A percentile compares a stretch with the other conserved stretches of the same genome.
Conservation (phyloP, 768 basidiomycete species). For the Termitomyces sp. region DNA sequence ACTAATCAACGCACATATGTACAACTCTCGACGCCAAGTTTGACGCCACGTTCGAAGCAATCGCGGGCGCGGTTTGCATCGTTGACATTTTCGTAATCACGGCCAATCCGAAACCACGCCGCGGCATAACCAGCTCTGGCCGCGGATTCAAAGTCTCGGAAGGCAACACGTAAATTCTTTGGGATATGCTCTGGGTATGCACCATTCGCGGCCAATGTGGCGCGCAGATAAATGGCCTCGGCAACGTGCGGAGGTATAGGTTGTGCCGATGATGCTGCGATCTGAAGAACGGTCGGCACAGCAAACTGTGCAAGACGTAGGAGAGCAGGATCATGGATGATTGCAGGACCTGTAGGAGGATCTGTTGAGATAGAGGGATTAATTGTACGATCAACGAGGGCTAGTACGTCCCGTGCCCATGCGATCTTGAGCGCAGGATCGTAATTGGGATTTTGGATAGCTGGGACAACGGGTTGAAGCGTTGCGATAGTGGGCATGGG, state of each 20-base stretch:
- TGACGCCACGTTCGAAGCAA: constrained; percentile 82
- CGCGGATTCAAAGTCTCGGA: constrained; percentile 83
- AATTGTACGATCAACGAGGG: constrained; percentile 58
- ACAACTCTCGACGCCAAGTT: constrained; percentile 70
- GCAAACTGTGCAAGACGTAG: constrained; percentile 57
- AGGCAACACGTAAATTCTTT: constrained; percentile 72
- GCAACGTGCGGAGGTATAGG: constrained; percentile 41
- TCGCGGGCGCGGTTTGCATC: constrained; percentile 71
- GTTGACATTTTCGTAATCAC: constrained; percentile 87
- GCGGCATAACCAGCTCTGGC: constrained; percentile 69
- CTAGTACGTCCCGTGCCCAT: constrained; percentile 82
- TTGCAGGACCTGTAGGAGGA: constrained; percentile 42
- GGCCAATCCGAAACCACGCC: constrained; percentile 90
- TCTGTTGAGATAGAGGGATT: constrained; percentile 32
- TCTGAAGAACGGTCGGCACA: constrained; percentile 55
- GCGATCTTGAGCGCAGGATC: constrained; percentile 59
- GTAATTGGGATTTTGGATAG: constrained; percentile 48
- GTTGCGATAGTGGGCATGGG: constrained; percentile 62
- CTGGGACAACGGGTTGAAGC: constrained; percentile 43
- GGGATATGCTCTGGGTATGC: constrained; percentile 58
- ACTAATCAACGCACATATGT: constrained; percentile 56
- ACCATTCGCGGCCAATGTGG: constrained; percentile 68
- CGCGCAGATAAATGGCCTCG: constrained; percentile 74
- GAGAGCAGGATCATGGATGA: constrained; percentile 56
- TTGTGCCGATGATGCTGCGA: constrained; percentile 31